Evolutionary conservation across 768 basidiomycete genomes (phyloP), one percentile per base, ranked within the genome.

Genomic region (Leucocoprinus leucothites): DNA sequence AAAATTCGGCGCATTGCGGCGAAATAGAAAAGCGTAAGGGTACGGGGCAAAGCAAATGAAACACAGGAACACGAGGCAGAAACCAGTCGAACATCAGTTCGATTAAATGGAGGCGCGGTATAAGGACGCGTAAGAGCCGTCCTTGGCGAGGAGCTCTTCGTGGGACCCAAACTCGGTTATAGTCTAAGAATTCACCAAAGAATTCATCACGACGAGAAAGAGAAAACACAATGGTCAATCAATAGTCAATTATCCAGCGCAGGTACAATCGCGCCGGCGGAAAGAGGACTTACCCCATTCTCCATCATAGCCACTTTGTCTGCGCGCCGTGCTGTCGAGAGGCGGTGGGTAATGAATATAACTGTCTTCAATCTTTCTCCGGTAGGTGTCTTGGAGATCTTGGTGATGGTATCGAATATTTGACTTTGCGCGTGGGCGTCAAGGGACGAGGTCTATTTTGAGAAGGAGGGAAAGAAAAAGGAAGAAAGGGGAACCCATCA

Each of bases 221-320:
- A 25, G n/a, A 40, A 41, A 21, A 44, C 34, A 4, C 28, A 21
- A 2, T 53, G 0, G 25, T 42, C 24, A 51, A 40, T 19, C 7
- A 25, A 9, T 9, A 50, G 2, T 40, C 43, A 44, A 22, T 38
- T 11, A 41, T 41, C 21, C 40, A n/a, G 25, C 38, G 35, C 44
- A 46, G 22, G 52, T n/a, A 46, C 19, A 14, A 13, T 25, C 34
- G 45, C 45, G 44, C 34, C 24, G 44, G 24, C 9, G 41, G 14
- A 53, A 46, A 53, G 24, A 31, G 9, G 9, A 65, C 71, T 61
- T 68, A 81, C 80, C 69, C 89, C 89, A 63, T 80, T 78, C 62
- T 91, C 86, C 87, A 91, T 89, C 84, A 91, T 87, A 41, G 87
- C 89, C 60, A 91, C 82, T 70, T 90, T 91, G 72, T 93, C 89